phyloP scores from a whole-genome alignment of 2,329 filamentous ascomycete genomes.

The Verticillium tricorpus region DNA sequence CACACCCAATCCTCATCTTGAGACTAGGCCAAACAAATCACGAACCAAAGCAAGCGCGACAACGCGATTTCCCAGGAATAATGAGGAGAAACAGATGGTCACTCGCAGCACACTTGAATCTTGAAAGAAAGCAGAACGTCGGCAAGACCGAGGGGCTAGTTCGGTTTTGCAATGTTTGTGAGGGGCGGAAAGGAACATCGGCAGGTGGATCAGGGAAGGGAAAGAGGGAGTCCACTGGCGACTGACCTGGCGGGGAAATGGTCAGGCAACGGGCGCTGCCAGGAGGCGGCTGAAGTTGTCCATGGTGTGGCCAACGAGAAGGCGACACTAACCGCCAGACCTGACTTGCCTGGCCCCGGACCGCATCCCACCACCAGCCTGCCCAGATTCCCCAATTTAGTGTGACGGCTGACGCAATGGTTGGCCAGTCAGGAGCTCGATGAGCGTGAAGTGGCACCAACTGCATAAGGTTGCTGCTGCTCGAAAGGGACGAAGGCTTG shows the following conservation, averaged over 20 bases:
- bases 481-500: neutral
- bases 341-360: neutral
- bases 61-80: neutral
- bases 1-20: constrained; percentile 62
- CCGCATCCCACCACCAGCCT: neutral
- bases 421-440: neutral
- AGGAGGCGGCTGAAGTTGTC: neutral
- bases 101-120: neutral
- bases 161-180: neutral
- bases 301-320: neutral
- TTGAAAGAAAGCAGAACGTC: neutral
- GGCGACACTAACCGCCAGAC: neutral
- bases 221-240: neutral
- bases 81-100: neutral
- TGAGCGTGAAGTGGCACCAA: neutral
- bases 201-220: neutral
- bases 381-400: neutral
- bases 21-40: constrained; percentile 12
- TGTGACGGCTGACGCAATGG: neutral
- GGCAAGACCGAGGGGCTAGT: neutral
- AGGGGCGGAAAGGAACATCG: neutral
- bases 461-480: neutral
- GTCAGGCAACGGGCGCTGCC: neutral
- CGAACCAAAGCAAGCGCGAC: constrained; percentile 5
- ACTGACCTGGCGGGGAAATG: neutral